phyloP scores from a whole-genome alignment of 495 filamentous ascomycete species.

The Aspergillus kassunensis region DNA sequence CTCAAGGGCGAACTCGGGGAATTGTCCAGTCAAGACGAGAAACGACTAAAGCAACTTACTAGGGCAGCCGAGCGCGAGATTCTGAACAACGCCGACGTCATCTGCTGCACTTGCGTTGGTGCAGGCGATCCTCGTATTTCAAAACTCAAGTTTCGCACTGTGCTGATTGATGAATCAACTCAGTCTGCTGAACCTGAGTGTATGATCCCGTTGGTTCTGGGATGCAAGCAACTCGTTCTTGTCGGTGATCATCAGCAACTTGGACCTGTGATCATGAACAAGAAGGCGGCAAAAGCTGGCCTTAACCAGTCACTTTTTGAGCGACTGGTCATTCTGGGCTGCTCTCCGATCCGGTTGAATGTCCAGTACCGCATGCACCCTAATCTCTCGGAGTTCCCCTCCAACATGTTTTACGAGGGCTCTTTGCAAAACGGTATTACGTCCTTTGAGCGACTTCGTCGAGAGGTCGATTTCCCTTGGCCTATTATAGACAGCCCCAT shows the following conservation, averaged over 20 bases:
- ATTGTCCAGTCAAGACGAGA: constrained; percentile 93
- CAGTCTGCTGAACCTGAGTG: constrained; percentile 99
- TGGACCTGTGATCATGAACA: constrained; percentile 99
- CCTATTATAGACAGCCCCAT: constrained; percentile 90
- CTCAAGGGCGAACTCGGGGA: constrained; percentile 90
- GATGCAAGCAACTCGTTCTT: constrained; percentile 96
- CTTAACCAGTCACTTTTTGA: constrained; percentile 98
- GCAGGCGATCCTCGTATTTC: constrained; percentile 92
- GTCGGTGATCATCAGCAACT: constrained; percentile 99
- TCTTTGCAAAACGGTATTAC: constrained; percentile 97
- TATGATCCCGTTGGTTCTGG: constrained; percentile 96
- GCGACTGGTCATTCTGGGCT: constrained; percentile 88
- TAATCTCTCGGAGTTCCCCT: constrained; percentile 95
- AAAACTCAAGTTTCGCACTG: constrained; percentile 97
- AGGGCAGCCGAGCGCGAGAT: constrained; percentile 94
- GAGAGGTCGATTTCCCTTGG: constrained; percentile 98
- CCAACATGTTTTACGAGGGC: constrained; percentile 99
- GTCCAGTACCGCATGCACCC: constrained; percentile 99
- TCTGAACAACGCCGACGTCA: constrained; percentile 91
- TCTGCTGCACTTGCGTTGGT: constrained; percentile 98
- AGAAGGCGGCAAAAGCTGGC: constrained; percentile 97
- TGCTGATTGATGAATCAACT: constrained; percentile 96
- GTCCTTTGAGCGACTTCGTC: constrained; percentile 77
- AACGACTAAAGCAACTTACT: constrained; percentile 94
- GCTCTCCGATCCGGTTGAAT: constrained; percentile 87